Evolutionary conservation across 2,329 filamentous ascomycete species (phyloP), one percentile per base, ranked within the genome.

Genomic region (Didymella lethalis): DNA sequence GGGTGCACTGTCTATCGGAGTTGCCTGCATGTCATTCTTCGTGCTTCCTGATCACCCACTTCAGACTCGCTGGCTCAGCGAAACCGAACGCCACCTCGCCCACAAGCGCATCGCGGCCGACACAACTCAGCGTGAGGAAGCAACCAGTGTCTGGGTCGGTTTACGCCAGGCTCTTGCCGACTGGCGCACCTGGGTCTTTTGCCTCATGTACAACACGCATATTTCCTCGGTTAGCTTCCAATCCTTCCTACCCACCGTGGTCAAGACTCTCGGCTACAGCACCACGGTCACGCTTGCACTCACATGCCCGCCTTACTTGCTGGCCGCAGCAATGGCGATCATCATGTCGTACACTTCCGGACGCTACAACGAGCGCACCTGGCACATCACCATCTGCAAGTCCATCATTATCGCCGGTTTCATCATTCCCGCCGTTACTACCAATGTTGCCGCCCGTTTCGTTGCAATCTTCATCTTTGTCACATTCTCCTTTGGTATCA

Each of bases 261-360:
- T 77, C 28, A 65, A 67, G 11, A 77, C 77, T 0, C 68, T 79
- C 5, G 74, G 76, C 6, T 78, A 75, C 66, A 72, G 65, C 53
- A 71, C 63, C 2, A 77, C 74, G 4, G 65, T 67, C 32, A 78
- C 78, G 0, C 72, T 75, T 3, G 67, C 75, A 11, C 60, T 75
- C 3, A 74, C 72, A 0, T 82, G 80, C 56, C 84, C 84, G 0
- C 84, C 83, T 0, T 85, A 83, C 50, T 56, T 75, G 14, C 62
- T 74, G 31, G 83, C 83, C 1, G 82, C 81, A 8, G 77, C 75
- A 0, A 78, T 78, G 2, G 81, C 80, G 7, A 79, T 85, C 32
- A 60, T 78, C 3, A 79, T 81, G 14, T 81, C 80, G 1, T 84
- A 80, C 78, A 83, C 77, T 40, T 84, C 82, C 2, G 84, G 82